Base-by-base conservation (phyloP, 2,329 filamentous ascomycete species). In the Blastomyces gilchristii region DNA sequence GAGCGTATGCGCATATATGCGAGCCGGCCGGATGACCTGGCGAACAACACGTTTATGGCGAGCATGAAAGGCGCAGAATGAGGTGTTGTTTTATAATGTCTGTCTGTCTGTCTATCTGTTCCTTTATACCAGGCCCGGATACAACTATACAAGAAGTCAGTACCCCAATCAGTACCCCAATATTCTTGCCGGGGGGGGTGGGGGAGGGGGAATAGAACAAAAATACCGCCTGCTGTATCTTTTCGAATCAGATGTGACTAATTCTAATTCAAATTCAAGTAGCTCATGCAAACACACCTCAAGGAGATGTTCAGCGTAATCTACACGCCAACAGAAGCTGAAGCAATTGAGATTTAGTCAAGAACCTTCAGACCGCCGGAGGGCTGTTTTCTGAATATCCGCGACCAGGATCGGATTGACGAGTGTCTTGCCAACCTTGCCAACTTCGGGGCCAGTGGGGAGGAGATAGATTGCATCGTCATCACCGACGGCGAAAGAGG, bases 251-350 rank as follows among this genome's bases (percentile, higher is more conserved):
- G 49, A 22, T 14, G n/a, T 37, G 22, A 14, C 49, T 22, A 52
- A 25, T 12, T 6, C 49, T 22, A 52, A 25, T 12, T 6, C 14
- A 31, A 52, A 52, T 31, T 14, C 5, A 47, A 41, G 11, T 64
- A 90, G 83, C 81, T 95, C 11, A 80, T 94, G 8, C 82, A 89
- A 71, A 85, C 89, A 4, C 87, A 96, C 69, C 76, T 96, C 25
- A 86, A 89, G 66, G 90, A 96, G 71, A 94, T 96, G 89, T 92
- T 95, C 71, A 85, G 87, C 50, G 79, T 96, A n/a, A 89, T 96
- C 37, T 96, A 96, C 71, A 96, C 91, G 0, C 91, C 91, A 0
- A 96, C 91, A 0, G 91, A 96, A 75, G 90, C 89, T 9, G 90
- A 95, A 50, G 91, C 91, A 0, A 96, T 96, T 60, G 85, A 90